phyloP scores from a whole-genome alignment of 1,284 basidiomycete species.

The Lentinus polychrous region DNA sequence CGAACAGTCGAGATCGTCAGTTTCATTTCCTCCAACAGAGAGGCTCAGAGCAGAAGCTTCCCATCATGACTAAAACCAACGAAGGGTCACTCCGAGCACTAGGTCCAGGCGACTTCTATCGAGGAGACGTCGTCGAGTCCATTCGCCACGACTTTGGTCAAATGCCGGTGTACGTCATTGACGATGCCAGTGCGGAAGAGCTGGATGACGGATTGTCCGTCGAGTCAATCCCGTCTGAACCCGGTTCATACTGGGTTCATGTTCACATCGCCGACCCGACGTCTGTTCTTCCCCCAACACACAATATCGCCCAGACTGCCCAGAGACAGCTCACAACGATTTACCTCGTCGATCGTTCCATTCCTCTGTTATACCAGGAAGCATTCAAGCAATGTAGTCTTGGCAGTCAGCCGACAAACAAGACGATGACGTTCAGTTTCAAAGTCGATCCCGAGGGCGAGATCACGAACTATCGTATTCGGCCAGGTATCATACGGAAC shows the following conservation, averaged over 20 bases:
- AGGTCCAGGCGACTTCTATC: conserved; percentile 53
- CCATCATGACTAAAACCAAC: background rate
- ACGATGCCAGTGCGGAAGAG: conserved; percentile 78
- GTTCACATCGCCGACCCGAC: conserved; percentile 95
- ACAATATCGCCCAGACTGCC: conserved; percentile 54
- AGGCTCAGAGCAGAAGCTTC: background rate
- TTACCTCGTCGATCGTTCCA: conserved; percentile 63
- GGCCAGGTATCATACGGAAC: conserved; percentile 68
- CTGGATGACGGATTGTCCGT: conserved; percentile 93
- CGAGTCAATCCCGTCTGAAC: conserved; percentile 52
- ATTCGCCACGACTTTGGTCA: conserved; percentile 84
- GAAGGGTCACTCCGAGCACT: conserved; percentile 16
- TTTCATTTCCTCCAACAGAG: background rate
- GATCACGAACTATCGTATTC: conserved; percentile 66
- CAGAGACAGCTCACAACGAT: conserved; percentile 40
- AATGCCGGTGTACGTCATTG: conserved; percentile 84
- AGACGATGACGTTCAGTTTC: conserved; percentile 78
- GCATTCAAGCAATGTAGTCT: conserved; percentile 50
- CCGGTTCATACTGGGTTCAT: conserved; percentile 76
- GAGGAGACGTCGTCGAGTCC: conserved; percentile 50
- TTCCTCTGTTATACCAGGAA: conserved; percentile 54
- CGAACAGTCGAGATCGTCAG: conserved; percentile 26
- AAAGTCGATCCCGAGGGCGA: conserved; percentile 61
- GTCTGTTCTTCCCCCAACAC: conserved; percentile 64
- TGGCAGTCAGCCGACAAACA: conserved; percentile 42